phyloP scores from a whole-genome alignment of 192 early-diverging fungal species.

The Linnemannia exigua region DNA sequence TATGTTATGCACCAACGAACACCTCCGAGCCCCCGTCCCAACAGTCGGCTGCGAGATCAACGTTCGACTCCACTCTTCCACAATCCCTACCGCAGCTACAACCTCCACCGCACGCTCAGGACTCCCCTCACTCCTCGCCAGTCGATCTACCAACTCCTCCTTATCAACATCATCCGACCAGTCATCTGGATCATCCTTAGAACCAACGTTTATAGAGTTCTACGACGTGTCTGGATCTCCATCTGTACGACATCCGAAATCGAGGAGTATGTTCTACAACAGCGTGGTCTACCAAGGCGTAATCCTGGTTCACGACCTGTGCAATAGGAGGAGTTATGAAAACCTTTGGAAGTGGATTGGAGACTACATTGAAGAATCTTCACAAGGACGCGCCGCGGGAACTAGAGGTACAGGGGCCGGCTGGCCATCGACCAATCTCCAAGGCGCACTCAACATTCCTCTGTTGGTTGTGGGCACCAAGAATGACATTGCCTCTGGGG shows the following conservation, averaged over 20 bases:
- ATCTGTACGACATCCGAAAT: slow-evolving; percentile 55
- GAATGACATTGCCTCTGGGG: slow-evolving; percentile 21
- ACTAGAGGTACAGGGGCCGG: background rate
- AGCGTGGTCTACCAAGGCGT: slow-evolving; percentile 60
- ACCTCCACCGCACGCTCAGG: background rate
- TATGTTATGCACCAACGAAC: slow-evolving; percentile 64
- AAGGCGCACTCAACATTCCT: slow-evolving; percentile 16
- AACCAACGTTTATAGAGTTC: slow-evolving; percentile 68
- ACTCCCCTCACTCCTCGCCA: background rate
- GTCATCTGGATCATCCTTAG: background rate
- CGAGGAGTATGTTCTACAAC: slow-evolving; percentile 66
- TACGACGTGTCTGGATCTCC: slow-evolving; percentile 65
- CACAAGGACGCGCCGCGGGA: background rate
- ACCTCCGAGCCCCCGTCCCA: slow-evolving; percentile 40
- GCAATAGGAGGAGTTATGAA: slow-evolving; percentile 64
- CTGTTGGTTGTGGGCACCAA: slow-evolving; percentile 46
- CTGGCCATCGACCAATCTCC: slow-evolving; percentile 5
- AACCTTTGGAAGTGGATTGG: slow-evolving; percentile 70
- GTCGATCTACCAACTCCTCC: background rate
- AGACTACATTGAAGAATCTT: slow-evolving; percentile 36
- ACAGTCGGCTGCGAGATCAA: slow-evolving; percentile 69
- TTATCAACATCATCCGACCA: background rate
- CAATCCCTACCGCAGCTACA: slow-evolving; percentile 18
- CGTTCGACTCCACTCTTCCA: slow-evolving; percentile 58
- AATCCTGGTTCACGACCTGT: slow-evolving; percentile 68